Evolutionary conservation across 345 rosid species (phyloP).

Genomic region (Hypericum perforatum): DNA sequence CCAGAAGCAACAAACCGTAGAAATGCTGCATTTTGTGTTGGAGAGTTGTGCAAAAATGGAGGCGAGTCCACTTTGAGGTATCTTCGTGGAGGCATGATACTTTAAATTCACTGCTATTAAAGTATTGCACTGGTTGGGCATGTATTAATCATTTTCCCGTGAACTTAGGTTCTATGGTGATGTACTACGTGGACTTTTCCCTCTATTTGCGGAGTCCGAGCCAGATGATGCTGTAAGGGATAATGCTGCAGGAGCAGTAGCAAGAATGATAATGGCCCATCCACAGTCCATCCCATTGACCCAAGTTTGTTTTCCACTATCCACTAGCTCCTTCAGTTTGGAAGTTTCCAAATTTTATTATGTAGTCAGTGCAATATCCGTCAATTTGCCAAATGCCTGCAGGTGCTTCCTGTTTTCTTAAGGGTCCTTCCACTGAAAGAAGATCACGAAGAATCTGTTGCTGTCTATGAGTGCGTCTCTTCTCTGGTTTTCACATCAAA

Average conservation of each 20-base stretch:
- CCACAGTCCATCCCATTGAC: conserved; percentile 81
- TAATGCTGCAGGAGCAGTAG: conserved; percentile 98
- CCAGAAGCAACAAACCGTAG: conserved; percentile 87
- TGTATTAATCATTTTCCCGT: conserved; percentile 26
- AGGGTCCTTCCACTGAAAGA: conserved; percentile 90
- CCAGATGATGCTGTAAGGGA: conserved; percentile 92
- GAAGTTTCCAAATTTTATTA: neutral
- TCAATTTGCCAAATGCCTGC: conserved; percentile 8
- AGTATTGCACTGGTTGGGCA: no score
- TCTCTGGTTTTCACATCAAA: conserved; percentile 74
- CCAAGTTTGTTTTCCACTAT: conserved; percentile 41
- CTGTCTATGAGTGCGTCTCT: conserved; percentile 75
- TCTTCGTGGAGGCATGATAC: conserved; percentile 32
- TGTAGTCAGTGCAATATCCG: conserved; percentile 9
- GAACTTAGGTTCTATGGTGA: conserved; percentile 68
- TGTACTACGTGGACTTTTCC: conserved; percentile 59
- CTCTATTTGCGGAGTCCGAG: conserved; percentile 87
- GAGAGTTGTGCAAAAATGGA: conserved; percentile 94
- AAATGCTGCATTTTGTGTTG: conserved; percentile 97
- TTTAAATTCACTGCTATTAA: neutral
- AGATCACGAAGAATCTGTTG: conserved; percentile 87
- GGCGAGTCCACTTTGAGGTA: conserved; percentile 79
- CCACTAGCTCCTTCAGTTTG: neutral
- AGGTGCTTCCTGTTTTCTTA: conserved; percentile 89
- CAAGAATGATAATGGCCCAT: conserved; percentile 92